These are phyloP conservation scores for Saprolegnia parasitica DNA, from an alignment of 352 stramenopile species.

Conservation along the genomic window DNA sequence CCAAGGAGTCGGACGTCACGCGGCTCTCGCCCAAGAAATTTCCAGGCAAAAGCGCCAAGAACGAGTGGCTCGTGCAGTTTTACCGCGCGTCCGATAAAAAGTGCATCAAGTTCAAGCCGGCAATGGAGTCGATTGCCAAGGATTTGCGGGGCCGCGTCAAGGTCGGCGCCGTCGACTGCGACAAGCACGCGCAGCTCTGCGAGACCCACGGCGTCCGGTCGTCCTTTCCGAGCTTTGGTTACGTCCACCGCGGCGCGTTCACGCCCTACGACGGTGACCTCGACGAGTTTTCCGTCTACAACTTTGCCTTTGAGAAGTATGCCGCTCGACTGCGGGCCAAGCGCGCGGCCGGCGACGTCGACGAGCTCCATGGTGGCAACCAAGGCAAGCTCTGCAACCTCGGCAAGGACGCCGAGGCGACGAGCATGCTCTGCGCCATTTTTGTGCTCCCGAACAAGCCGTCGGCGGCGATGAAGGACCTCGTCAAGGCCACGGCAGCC, in stretches of 20 bases:
- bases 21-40: conserved; percentile 71
- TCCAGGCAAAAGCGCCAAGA: conserved; percentile 53
- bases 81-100: conserved; percentile 53
- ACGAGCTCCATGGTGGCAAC: conserved; percentile 68
- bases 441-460: conserved; percentile 59
- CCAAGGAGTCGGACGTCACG: conserved; percentile 54
- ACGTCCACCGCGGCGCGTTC: conserved; percentile 58
- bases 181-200: conserved; percentile 60
- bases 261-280: conserved; percentile 47
- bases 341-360: conserved; percentile 58
- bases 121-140: conserved; percentile 58
- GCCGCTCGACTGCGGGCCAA: conserved; percentile 59
- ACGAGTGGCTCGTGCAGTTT: conserved; percentile 82
- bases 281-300: conserved; percentile 77
- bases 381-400: conserved; percentile 73
- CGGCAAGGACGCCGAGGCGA: conserved; percentile 46
- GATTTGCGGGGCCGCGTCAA: conserved; percentile 68
- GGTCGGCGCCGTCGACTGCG: conserved; percentile 71
- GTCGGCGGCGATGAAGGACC: conserved; percentile 43
- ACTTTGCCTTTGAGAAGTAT: conserved; percentile 80
- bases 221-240: conserved; percentile 53
- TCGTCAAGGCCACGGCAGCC: conserved; percentile 50
- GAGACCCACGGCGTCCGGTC: conserved; percentile 34
- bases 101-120: conserved; percentile 54
- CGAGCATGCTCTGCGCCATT: conserved; percentile 59